Base-by-base conservation (phyloP, 805 yeast genomes). In the Barnettozyma populi region DNA sequence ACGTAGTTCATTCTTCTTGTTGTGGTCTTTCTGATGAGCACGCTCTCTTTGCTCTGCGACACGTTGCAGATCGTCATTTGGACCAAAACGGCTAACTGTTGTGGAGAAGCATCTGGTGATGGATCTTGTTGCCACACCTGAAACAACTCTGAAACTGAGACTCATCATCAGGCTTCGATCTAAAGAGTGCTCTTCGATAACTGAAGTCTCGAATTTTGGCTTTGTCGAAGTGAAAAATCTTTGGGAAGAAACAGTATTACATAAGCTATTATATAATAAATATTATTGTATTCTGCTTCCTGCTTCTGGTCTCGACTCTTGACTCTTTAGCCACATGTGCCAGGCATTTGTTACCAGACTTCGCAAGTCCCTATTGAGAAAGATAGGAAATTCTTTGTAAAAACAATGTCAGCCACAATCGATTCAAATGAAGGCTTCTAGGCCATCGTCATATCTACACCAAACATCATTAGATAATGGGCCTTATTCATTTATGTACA, bases 1-100 rank as follows among this genome's bases (percentile, higher is more conserved):
- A 53, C 70, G 67, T 16, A 68, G 43, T 52, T 68, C 72, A 48
- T 63, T 60, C 54, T 67, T 71, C 47, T 54, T 55, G 19, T 54
- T 52, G 20, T 56, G 37, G 39, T 61, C 64, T 41, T 57, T 57
- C 11, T 51, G 47, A 41, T 52, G 56, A 23, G 56, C 59, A 49
- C 62, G 52, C 45, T 61, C 62, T 52, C 62, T 57, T 39, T 59
- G 62, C 48, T 57, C 62, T 13, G 64, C 64, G 13, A 52, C 51
- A 42, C 59, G 53, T 20, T 60, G 60, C 9, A 58, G 41, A 40
- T 60, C 64, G 25, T 59, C 64, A 32, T 56, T 55, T n/a, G 64
- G 64, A 16, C 58, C 64, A 13, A 27, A 21, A 5, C 36, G 23
- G 2, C 41, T 25, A 2, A 48, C 14, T 8, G 55, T 23, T 8